Percentiles rank a stretch among this genome's conserved stretches.
These are phyloP conservation scores for Boletus bicolor DNA, from an alignment of 768 basidiomycete genomes.

Conservation along the genomic window DNA sequence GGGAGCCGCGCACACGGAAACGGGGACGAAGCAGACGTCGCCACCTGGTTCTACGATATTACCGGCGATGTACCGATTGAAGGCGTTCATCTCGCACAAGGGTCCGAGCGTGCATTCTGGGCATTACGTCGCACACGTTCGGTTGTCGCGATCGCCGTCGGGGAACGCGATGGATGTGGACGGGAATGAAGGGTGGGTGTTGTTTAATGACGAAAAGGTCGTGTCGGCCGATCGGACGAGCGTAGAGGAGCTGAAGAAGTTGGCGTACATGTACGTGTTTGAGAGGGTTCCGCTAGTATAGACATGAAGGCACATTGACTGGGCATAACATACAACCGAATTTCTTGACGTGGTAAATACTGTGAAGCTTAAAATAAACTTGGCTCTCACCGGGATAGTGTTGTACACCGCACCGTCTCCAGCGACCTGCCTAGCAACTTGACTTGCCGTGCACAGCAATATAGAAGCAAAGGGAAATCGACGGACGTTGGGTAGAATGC, in stretches of 20 bases:
- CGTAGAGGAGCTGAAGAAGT: constrained; percentile 71
- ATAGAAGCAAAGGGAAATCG: no score
- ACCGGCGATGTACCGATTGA: constrained; percentile 77
- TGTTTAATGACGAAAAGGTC: constrained; percentile 97
- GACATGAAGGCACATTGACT: background rate
- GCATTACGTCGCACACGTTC: constrained; percentile 86
- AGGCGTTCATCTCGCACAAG: constrained; percentile 97
- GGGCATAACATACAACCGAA: no score
- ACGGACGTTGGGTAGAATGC: no score
- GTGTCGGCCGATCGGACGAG: constrained; percentile 84
- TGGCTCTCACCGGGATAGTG: no score
- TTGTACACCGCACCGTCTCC: no score
- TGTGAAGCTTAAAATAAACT: no score
- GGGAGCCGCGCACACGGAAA: constrained; percentile 16
- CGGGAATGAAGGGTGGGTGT: constrained; percentile 62
- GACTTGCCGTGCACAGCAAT: no score
- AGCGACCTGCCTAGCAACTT: no score
- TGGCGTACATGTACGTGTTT: constrained; percentile 95
- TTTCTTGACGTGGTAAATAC: no score
- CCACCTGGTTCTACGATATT: constrained; percentile 54
- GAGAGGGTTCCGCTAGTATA: constrained; percentile 39
- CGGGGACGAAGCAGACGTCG: constrained; percentile 11
- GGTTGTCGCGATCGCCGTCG: constrained; percentile 16
- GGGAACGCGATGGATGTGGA: constrained; percentile 29
- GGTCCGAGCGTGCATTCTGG: constrained; percentile 94